Conservation (phyloP, 2,329 filamentous ascomycete species). For the Trichoderma atroviride region DNA sequence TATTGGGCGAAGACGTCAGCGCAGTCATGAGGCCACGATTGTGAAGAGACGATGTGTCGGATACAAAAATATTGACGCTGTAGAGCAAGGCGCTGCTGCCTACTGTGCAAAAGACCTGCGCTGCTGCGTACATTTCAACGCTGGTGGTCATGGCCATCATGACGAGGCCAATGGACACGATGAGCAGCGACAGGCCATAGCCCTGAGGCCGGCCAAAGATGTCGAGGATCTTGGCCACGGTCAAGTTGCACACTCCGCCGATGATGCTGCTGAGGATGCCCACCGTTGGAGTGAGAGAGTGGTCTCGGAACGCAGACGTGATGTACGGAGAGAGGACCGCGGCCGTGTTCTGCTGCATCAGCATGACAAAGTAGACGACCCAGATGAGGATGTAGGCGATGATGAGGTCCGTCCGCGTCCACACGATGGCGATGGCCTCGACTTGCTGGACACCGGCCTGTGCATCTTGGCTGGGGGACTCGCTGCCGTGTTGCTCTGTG, state of each 20-base stretch:
- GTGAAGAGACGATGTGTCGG: slow-evolving; percentile 66
- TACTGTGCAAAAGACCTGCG: slow-evolving; percentile 67
- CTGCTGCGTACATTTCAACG: slow-evolving; percentile 63
- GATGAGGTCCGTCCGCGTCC: slow-evolving; percentile 48
- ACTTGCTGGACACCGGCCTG: slow-evolving; percentile 51
- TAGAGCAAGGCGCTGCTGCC: slow-evolving; percentile 55
- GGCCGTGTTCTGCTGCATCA: slow-evolving; percentile 43
- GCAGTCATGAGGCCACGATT: slow-evolving; percentile 67
- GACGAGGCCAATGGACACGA: slow-evolving; percentile 58
- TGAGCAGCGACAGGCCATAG: slow-evolving; percentile 55
- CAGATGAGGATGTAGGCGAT: slow-evolving; percentile 48
- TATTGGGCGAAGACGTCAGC: slow-evolving; percentile 66
- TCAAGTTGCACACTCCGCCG: slow-evolving; percentile 62
- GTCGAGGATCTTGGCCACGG: slow-evolving; percentile 68
- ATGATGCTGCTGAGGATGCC: slow-evolving; percentile 58
- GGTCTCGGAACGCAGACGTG: slow-evolving; percentile 53
- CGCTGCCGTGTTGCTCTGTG: neutral
- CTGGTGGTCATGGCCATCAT: slow-evolving; percentile 67
- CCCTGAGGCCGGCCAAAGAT: slow-evolving; percentile 68
- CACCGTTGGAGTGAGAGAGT: slow-evolving; percentile 59
- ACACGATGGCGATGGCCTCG: slow-evolving; percentile 44
- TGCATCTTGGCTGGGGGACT: slow-evolving; percentile 30
- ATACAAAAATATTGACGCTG: slow-evolving; percentile 60
- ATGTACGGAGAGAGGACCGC: slow-evolving; percentile 50
- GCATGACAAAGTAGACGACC: slow-evolving; percentile 45